A percentile compares a stretch with the other conserved stretches of the same genome.
Evolutionary conservation across 192 early-diverging fungal species (phyloP).

Genomic region (Backusella luteola): DNA sequence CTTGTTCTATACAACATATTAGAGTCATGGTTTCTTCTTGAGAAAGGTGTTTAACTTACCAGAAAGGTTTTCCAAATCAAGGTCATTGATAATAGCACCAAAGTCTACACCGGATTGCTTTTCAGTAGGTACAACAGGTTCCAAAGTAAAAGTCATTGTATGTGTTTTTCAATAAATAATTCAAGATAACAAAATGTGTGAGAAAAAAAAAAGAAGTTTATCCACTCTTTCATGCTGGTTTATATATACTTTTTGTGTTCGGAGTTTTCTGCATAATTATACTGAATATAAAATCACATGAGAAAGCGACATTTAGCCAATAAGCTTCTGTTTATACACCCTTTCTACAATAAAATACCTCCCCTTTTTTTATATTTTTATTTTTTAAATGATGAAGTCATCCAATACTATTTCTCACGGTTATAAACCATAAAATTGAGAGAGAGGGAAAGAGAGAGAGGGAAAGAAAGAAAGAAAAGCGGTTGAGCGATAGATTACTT

Average conservation of each 20-base stretch:
- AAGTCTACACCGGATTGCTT: conserved; percentile 36
- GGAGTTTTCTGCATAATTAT: conserved; percentile 5
- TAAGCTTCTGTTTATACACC: background rate
- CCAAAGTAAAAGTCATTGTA: conserved; percentile 24
- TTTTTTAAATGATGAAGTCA: background rate
- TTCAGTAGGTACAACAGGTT: conserved; percentile 21
- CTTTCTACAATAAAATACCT: background rate
- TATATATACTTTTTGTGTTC: background rate
- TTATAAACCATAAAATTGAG: background rate
- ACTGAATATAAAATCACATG: conserved; percentile 9
- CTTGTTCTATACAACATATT: conserved; percentile 17
- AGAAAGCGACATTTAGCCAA: background rate
- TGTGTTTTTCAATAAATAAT: background rate
- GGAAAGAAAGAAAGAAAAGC: background rate
- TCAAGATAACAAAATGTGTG: background rate
- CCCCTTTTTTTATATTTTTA: background rate
- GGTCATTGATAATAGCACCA: conserved; percentile 21
- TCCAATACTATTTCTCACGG: background rate
- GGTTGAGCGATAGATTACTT: no score
- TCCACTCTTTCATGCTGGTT: background rate
- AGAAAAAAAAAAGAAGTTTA: background rate
- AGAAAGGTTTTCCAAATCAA: conserved; percentile 33
- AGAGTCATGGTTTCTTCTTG: background rate
- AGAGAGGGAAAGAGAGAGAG: background rate
- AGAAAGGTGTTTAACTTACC: conserved; percentile 4